These are phyloP conservation scores for Ophiocordyceps camponoti-leonardi DNA, from an alignment of 2,329 filamentous ascomycete genomes.

Conservation along the genomic window DNA sequence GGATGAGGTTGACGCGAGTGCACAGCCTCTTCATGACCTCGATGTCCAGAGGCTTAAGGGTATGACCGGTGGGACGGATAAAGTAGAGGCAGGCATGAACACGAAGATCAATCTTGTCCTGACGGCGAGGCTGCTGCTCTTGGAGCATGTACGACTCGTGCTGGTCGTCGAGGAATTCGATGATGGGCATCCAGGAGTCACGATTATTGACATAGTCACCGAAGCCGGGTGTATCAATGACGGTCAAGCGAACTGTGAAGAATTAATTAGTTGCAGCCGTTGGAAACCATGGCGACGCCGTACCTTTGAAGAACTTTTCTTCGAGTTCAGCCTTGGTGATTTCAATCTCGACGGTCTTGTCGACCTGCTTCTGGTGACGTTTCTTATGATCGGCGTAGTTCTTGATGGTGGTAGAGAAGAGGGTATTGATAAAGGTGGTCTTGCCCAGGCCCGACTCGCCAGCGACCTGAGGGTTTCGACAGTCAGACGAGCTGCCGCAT, in stretches of 20 bases:
- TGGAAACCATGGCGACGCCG: slow-evolving; percentile 1
- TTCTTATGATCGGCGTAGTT: slow-evolving; percentile 99
- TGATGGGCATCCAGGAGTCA: slow-evolving; percentile 99
- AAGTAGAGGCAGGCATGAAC: slow-evolving; percentile 98
- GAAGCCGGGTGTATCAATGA: slow-evolving; percentile 97
- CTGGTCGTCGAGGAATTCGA: slow-evolving; percentile 99
- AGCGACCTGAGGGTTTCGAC: slow-evolving; percentile 50
- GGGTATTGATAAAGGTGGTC: slow-evolving; percentile 99
- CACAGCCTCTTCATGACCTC: slow-evolving; percentile 99
- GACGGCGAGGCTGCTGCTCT: slow-evolving; percentile 95
- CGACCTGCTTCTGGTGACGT: slow-evolving; percentile 96
- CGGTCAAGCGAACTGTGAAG: slow-evolving; percentile 73
- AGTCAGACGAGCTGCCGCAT: not conserved
- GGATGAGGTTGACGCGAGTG: slow-evolving; percentile 95
- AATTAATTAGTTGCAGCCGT: slow-evolving; percentile 3
- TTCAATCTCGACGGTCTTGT: slow-evolving; percentile 99
- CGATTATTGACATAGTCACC: slow-evolving; percentile 99
- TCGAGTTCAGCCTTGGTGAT: slow-evolving; percentile 99
- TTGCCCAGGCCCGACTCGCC: slow-evolving; percentile 97
- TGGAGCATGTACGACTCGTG: slow-evolving; percentile 99
- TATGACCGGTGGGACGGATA: slow-evolving; percentile 96
- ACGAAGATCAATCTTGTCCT: slow-evolving; percentile 98
- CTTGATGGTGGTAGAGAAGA: slow-evolving; percentile 99
- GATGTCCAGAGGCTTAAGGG: slow-evolving; percentile 94
- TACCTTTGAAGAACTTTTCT: slow-evolving; percentile 99